Evolutionary conservation across 495 filamentous ascomycete genomes (phyloP).

Genomic region (Lichina pygmaea): DNA sequence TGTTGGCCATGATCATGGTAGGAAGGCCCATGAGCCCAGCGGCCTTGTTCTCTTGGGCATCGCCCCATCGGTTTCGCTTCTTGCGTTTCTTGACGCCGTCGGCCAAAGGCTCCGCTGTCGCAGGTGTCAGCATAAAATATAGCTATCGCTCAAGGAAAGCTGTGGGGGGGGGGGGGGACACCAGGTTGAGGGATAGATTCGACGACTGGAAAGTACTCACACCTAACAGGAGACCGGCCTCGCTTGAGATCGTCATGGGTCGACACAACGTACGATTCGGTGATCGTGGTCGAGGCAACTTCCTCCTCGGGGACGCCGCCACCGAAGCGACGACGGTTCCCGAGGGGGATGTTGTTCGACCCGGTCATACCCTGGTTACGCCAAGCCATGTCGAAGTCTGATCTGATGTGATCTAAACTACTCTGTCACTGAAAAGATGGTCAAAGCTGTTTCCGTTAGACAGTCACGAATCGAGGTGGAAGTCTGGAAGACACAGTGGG

Average conservation of each 20-base stretch:
- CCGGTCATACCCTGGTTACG: slow-evolving; percentile 89
- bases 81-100: slow-evolving; percentile 68
- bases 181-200: neutral
- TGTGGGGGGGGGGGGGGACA: neutral
- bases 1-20: slow-evolving; percentile 82
- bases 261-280: slow-evolving; percentile 14
- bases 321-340: slow-evolving; percentile 60
- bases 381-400: slow-evolving; percentile 40
- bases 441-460: too few species aligned
- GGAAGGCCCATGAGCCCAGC: slow-evolving; percentile 93
- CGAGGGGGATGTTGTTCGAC: slow-evolving; percentile 93
- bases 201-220: slow-evolving; percentile 13
- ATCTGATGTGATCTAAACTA: neutral
- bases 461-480: too few species aligned
- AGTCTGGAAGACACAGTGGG: too few species aligned
- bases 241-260: slow-evolving; percentile 30
- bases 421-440: too few species aligned
- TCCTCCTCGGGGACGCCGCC: slow-evolving; percentile 17
- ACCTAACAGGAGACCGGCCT: slow-evolving; percentile 47
- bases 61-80: slow-evolving; percentile 96
- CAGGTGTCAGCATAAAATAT: neutral
- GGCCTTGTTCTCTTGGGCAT: slow-evolving; percentile 88
- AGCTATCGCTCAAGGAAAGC: slow-evolving; percentile 3
- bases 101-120: slow-evolving; percentile 19
- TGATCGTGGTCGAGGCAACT: neutral